Evolutionary conservation across 257 asterid species (phyloP).

Genomic region (Hygrophila difformis): DNA sequence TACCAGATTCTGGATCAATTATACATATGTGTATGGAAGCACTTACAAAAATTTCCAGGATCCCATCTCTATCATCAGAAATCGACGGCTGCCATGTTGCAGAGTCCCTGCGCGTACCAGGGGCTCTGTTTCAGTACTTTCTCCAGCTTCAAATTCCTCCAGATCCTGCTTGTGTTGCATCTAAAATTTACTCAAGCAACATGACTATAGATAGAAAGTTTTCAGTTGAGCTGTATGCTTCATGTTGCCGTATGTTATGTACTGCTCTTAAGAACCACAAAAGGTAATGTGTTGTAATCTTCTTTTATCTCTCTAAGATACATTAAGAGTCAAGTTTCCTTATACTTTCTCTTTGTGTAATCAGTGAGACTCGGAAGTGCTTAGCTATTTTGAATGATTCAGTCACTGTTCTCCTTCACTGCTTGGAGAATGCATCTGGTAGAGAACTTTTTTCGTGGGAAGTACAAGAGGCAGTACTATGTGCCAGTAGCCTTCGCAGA

Average conservation of each 20-base stretch:
- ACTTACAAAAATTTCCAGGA: slow-evolving; percentile 59
- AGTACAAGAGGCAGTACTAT: slow-evolving; percentile 63
- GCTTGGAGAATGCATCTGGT: slow-evolving; percentile 57
- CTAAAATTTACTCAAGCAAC: slow-evolving; percentile 12
- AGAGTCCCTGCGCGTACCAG: slow-evolving; percentile 68
- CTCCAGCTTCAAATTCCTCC: slow-evolving; percentile 42
- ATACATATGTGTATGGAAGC: slow-evolving; percentile 64
- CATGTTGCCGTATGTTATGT: slow-evolving; percentile 69
- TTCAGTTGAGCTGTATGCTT: slow-evolving; percentile 56
- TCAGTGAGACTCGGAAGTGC: slow-evolving; percentile 57
- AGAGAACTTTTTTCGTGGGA: slow-evolving; percentile 43
- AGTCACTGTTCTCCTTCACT: slow-evolving; percentile 63
- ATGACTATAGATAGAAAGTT: slow-evolving; percentile 35
- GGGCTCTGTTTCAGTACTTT: slow-evolving; percentile 55
- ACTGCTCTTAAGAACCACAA: slow-evolving; percentile 70
- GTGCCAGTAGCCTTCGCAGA: slow-evolving; percentile 76
- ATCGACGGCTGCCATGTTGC: slow-evolving; percentile 52
- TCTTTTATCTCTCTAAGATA: slow-evolving; percentile 4
- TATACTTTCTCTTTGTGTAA: slow-evolving; percentile 4
- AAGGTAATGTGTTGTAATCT: slow-evolving; percentile 41
- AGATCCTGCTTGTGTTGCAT: slow-evolving; percentile 17
- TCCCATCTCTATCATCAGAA: slow-evolving; percentile 46
- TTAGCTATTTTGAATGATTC: slow-evolving; percentile 73
- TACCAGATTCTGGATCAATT: slow-evolving; percentile 78
- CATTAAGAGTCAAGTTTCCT: slow-evolving; percentile 9